These are phyloP conservation scores for Leishmania arabica DNA, from an alignment of 208 protist genomes.

Conservation along the genomic window DNA sequence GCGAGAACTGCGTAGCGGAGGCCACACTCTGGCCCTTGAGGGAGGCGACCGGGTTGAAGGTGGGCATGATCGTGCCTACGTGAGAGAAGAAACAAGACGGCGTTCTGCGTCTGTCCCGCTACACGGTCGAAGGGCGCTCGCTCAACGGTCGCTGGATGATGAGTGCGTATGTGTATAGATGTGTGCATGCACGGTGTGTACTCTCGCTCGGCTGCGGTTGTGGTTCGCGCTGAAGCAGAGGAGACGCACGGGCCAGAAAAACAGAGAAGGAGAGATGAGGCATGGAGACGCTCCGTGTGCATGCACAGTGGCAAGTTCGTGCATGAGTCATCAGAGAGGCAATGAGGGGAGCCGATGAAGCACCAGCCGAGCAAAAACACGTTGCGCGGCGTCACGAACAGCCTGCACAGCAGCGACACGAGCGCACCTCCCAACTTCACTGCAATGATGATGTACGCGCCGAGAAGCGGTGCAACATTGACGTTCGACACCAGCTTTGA, in stretches of 20 bases:
- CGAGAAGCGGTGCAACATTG: too few species aligned
- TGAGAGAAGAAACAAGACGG: background rate
- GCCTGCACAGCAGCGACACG: too few species aligned
- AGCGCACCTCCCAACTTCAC: too few species aligned
- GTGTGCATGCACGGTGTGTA: background rate
- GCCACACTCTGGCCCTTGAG: slow-evolving; percentile 72
- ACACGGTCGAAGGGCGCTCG: background rate
- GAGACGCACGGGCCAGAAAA: background rate
- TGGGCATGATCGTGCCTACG: background rate
- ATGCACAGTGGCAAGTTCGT: background rate
- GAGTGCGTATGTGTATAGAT: background rate
- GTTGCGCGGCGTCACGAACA: too few species aligned
- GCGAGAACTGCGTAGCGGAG: slow-evolving; percentile 67
- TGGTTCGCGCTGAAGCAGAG: background rate
- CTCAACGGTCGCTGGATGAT: background rate
- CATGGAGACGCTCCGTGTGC: background rate
- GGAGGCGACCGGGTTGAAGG: slow-evolving; percentile 53
- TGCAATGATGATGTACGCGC: too few species aligned
- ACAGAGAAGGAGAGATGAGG: background rate
- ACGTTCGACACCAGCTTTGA: too few species aligned
- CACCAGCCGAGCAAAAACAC: too few species aligned
- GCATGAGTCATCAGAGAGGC: background rate
- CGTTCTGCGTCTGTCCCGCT: background rate
- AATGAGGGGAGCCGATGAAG: background rate
- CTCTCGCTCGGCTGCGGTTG: background rate